Evolutionary conservation across 1,139 yeast species (phyloP).

Genomic region (Casaregolazyma suthepensis): DNA sequence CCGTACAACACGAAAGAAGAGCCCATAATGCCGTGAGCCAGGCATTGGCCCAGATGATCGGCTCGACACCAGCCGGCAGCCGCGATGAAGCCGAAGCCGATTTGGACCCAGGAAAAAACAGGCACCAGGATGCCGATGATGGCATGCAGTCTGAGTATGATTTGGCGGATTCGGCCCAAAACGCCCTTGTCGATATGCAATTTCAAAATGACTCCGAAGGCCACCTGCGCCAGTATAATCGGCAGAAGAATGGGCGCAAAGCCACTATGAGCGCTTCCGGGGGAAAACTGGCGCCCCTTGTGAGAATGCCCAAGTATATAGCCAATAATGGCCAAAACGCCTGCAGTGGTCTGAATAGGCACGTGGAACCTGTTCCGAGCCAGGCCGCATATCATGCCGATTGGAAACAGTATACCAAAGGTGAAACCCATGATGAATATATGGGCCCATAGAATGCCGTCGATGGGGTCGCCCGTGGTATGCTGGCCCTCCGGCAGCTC

Average conservation of each 20-base stretch:
- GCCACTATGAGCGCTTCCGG: slow-evolving; percentile 30
- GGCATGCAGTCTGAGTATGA: slow-evolving; percentile 31
- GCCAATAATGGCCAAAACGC: slow-evolving; percentile 33
- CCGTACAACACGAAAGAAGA: slow-evolving; percentile 79
- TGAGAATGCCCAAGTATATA: slow-evolving; percentile 37
- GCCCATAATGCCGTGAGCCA: slow-evolving; percentile 97
- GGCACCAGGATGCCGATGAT: slow-evolving; percentile 36
- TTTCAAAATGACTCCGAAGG: slow-evolving; percentile 32
- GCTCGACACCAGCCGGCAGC: slow-evolving; percentile 78
- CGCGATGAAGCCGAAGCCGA: slow-evolving; percentile 76
- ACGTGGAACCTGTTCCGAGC: slow-evolving; percentile 35
- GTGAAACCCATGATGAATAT: slow-evolving; percentile 34
- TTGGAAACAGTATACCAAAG: slow-evolving; percentile 37
- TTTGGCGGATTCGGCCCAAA: slow-evolving; percentile 29
- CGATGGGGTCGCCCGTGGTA: slow-evolving; percentile 22
- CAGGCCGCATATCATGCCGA: slow-evolving; percentile 38
- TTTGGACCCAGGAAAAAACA: slow-evolving; percentile 53
- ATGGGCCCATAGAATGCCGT: slow-evolving; percentile 32
- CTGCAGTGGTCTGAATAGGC: slow-evolving; percentile 34
- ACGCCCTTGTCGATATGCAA: slow-evolving; percentile 33
- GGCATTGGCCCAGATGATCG: slow-evolving; percentile 79
- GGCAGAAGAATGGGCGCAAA: slow-evolving; percentile 30
- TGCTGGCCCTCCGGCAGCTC: slow-evolving; percentile 23
- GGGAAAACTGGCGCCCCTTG: slow-evolving; percentile 33
- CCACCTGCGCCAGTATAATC: slow-evolving; percentile 26